Conservation (phyloP, 331 rosid species). For the Arachis monticola region DNA sequence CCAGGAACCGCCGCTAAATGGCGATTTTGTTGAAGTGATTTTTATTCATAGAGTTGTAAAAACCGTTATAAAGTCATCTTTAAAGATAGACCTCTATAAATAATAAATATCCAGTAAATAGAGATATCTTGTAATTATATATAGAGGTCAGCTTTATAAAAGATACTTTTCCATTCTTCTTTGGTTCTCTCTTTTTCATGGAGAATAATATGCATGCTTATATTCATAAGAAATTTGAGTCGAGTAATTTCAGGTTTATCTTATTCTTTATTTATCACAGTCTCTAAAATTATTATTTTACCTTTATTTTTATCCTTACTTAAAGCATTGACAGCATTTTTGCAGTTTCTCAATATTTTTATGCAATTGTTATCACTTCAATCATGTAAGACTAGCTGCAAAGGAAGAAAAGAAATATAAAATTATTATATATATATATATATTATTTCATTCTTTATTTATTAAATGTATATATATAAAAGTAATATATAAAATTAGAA, state of each 20-base stretch:
- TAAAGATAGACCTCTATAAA: constrained; percentile 24
- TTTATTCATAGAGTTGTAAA: too few relatives aligned
- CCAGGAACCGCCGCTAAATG: too few relatives aligned
- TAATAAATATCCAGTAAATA: background rate
- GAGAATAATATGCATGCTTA: background rate
- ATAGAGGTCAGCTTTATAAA: background rate
- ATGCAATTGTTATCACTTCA: constrained; percentile 28
- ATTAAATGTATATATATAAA: too few relatives aligned
- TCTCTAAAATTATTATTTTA: constrained; percentile 32
- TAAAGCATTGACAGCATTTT: constrained; percentile 24
- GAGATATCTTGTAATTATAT: background rate
- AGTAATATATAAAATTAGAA: too few relatives aligned
- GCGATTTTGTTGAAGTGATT: too few relatives aligned
- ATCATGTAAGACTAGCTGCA: constrained; percentile 13
- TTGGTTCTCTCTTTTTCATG: background rate
- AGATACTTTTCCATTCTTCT: constrained; percentile 21
- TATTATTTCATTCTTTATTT: too few relatives aligned
- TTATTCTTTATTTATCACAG: constrained; percentile 13
- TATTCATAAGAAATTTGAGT: background rate
- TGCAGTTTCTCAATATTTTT: constrained; percentile 33
- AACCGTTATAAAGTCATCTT: background rate
- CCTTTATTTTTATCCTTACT: background rate
- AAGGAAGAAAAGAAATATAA: too few relatives aligned
- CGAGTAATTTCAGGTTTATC: background rate
- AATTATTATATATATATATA: too few relatives aligned